Conservation (phyloP, 1,284 basidiomycete genomes). For the Tylopilus sp. region DNA sequence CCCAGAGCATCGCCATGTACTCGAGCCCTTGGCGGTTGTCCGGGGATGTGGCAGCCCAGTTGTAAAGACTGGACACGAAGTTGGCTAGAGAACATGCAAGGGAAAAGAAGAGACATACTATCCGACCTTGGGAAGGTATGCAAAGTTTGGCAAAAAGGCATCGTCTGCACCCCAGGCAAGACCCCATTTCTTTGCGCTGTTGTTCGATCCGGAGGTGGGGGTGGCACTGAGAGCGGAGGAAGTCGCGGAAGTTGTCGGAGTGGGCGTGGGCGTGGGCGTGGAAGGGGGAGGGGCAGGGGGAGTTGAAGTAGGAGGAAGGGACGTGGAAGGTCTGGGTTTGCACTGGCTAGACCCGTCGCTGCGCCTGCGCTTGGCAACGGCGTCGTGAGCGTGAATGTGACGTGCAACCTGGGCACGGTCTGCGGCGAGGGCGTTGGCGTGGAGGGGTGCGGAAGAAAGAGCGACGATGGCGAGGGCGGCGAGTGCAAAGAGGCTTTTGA, state of each 20-base stretch:
- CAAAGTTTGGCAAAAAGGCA: slow-evolving; percentile 27
- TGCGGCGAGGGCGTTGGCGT: slow-evolving; percentile 51
- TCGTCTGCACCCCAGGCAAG: slow-evolving; percentile 42
- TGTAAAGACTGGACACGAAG: slow-evolving; percentile 16
- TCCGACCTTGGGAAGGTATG: slow-evolving; percentile 20
- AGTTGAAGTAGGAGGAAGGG: background rate
- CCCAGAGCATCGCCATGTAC: slow-evolving; percentile 55
- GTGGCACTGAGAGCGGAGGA: slow-evolving; percentile 18
- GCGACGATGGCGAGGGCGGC: slow-evolving; percentile 56
- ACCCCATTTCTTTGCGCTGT: slow-evolving; percentile 35
- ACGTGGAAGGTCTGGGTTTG: slow-evolving; percentile 46
- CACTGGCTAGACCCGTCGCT: slow-evolving; percentile 42
- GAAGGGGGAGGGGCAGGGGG: background rate
- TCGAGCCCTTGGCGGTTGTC: slow-evolving; percentile 26
- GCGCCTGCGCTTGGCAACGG: slow-evolving; percentile 52
- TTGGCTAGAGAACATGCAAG: slow-evolving; percentile 3
- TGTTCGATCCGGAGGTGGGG: background rate
- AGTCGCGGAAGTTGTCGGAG: slow-evolving; percentile 12
- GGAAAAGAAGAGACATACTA: slow-evolving; percentile 25
- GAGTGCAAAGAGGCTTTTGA: slow-evolving; percentile 52
- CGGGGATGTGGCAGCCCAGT: slow-evolving; percentile 13
- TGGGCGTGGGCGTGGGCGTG: background rate
- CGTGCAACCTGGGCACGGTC: slow-evolving; percentile 39
- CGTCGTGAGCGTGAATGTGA: slow-evolving; percentile 41
- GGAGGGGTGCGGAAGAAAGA: slow-evolving; percentile 43